Base-by-base conservation (phyloP, 2,329 filamentous ascomycete species). In the Colletotrichum australisinense region DNA sequence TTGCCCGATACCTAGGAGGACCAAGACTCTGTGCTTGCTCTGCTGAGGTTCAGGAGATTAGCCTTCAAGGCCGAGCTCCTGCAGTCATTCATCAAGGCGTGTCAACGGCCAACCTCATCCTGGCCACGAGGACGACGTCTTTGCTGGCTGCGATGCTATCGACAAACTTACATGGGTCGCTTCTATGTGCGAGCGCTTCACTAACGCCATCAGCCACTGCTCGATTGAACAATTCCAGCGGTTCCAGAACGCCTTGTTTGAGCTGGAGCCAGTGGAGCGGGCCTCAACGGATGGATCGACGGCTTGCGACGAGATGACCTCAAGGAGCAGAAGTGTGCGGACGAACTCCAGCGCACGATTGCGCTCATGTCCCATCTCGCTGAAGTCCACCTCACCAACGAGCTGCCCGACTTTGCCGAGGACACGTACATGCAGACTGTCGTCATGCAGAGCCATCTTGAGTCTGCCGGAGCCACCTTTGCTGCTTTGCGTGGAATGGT, bases 281-380 rank as follows among this genome's bases (percentile, higher is more conserved):
- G 94, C 94, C 84, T 98, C 63, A 98, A 98, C 79, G 90, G 89
- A 68, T 98, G 95, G 91, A 94, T 98, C 69, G 95, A 98, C 76
- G 91, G 91, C 6, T 81, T 98, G 67, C 92, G 95, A 75, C 92
- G 91, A 65, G 95, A 97, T 77, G 95, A 98, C 69, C 85, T 98
- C 62, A 95, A 95, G 82, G 93, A 96, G 83, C 91, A 93, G 81
- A 93, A 94, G 78, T 95, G 95, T 79, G 92, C 94, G 0, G 90
- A 91, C 28, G 94, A 97, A 80, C 86, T 98, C 49, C 92, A 96
- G 78, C 91, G 93, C 67, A 96, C 94, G 7, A 94, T 97, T 77
- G 93, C 95, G 66, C 88, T 98, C 67, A 92, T 98, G 88, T 90
- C 90, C n/a, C 95, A 98, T 81, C 88, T 98, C 16, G 93, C 91